A percentile compares a stretch with the other conserved stretches of the same genome.
phyloP scores from a whole-genome alignment of 495 filamentous ascomycete genomes.

The Xylaria telfairii region DNA sequence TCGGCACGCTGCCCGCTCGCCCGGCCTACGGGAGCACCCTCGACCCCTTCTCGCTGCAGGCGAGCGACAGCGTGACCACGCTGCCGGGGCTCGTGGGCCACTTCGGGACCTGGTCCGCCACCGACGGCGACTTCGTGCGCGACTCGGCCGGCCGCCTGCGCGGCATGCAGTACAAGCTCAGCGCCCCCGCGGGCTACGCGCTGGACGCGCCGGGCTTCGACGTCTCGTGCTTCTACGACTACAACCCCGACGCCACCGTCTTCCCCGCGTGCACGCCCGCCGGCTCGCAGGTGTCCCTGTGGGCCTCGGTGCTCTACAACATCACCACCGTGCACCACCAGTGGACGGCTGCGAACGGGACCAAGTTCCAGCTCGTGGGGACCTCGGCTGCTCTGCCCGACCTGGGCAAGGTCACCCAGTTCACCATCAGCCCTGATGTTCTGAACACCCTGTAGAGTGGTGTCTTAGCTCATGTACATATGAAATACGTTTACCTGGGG shows the following conservation, averaged over 20 bases:
- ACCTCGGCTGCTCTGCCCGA: background rate
- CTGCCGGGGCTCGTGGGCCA: background rate
- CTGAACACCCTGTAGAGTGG: background rate
- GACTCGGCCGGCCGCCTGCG: background rate
- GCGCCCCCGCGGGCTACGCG: slow-evolving; percentile 1
- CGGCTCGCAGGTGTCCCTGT: background rate
- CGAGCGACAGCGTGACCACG: background rate
- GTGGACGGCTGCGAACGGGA: background rate
- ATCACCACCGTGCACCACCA: background rate
- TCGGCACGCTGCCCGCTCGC: background rate
- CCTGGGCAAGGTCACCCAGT: background rate
- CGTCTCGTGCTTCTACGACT: background rate
- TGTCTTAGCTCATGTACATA: background rate
- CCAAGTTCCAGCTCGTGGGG: background rate
- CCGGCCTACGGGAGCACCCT: background rate
- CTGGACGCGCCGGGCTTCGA: slow-evolving; percentile 3
- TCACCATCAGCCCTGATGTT: background rate
- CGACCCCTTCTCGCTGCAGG: background rate
- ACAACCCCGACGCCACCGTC: background rate
- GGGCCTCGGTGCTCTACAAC: background rate
- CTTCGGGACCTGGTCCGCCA: background rate
- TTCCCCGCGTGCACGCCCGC: background rate
- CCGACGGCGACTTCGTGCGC: background rate
- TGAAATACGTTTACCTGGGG: background rate
- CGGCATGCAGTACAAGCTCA: background rate